These are phyloP conservation scores for Abrus precatorius DNA, from an alignment of 306 rosid genomes.

Conservation along the genomic window DNA sequence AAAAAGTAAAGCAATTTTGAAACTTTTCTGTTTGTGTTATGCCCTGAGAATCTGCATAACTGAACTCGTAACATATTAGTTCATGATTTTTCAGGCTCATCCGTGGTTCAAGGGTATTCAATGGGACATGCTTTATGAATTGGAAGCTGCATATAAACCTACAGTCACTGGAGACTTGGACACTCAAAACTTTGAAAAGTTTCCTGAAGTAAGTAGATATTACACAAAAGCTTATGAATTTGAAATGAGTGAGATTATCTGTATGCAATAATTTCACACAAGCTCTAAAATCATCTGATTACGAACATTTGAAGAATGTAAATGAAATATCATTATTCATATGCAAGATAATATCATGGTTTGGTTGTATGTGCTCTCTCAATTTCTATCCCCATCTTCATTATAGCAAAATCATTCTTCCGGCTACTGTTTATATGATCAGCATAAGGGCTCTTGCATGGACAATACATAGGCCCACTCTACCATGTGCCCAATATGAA, in stretches of 20 bases:
- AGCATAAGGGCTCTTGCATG: constrained; percentile 22
- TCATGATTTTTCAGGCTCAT: constrained; percentile 75
- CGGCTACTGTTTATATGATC: constrained; percentile 30
- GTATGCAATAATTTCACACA: constrained; percentile 15
- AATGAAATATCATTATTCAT: constrained; percentile 32
- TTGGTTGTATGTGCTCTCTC: constrained; percentile 15
- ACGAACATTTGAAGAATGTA: constrained; percentile 29
- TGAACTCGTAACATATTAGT: constrained; percentile 21
- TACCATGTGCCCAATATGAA: not conserved
- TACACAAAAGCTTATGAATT: constrained; percentile 30
- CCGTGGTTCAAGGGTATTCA: constrained; percentile 87
- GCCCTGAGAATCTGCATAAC: constrained; percentile 23
- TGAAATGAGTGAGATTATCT: constrained; percentile 28
- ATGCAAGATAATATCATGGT: constrained; percentile 32
- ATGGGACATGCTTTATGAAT: constrained; percentile 97
- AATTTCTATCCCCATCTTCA: constrained; percentile 27
- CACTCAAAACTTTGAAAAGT: constrained; percentile 98
- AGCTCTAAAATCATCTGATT: constrained; percentile 35
- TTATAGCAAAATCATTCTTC: constrained; percentile 28
- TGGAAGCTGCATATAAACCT: constrained; percentile 92
- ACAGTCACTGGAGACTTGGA: constrained; percentile 88
- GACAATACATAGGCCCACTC: not conserved
- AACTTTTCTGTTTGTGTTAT: constrained; percentile 35
- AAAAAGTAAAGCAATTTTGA: not conserved
- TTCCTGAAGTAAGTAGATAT: constrained; percentile 84